A percentile compares a stretch with the other conserved stretches of the same genome.
These are phyloP conservation scores for Leishmania arabica DNA, from an alignment of 208 protist genomes.

Conservation along the genomic window DNA sequence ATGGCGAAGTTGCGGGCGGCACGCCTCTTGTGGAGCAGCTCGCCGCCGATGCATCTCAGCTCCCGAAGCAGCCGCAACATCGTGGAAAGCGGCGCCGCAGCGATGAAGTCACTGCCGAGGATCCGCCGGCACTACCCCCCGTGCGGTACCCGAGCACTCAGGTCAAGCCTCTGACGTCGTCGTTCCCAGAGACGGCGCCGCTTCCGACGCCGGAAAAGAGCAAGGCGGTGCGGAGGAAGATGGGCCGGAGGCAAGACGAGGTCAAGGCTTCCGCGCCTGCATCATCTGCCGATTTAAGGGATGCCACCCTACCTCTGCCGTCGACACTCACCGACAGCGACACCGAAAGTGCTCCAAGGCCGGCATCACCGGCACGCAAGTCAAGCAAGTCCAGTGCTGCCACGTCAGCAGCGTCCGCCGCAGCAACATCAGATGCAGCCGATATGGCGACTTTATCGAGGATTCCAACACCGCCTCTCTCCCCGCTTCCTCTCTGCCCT, in stretches of 20 bases:
- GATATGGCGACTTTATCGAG: background rate
- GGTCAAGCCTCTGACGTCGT: background rate
- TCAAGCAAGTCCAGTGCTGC: background rate
- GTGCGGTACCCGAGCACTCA: background rate
- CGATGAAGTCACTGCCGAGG: background rate
- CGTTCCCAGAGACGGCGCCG: background rate
- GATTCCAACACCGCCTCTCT: background rate
- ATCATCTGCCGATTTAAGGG: background rate
- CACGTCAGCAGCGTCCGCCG: background rate
- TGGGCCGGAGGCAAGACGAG: background rate
- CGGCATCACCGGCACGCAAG: constrained; percentile 1
- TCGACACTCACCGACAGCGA: background rate
- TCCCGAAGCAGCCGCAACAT: background rate
- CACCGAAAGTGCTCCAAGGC: background rate
- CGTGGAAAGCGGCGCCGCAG: constrained; percentile 2
- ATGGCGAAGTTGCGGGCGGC: background rate
- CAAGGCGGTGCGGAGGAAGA: background rate
- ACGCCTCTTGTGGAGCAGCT: background rate
- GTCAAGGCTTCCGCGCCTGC: background rate
- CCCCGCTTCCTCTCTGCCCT: background rate
- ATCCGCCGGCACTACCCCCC: background rate
- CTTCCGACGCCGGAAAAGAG: background rate
- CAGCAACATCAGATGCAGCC: background rate
- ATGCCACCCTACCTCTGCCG: background rate
- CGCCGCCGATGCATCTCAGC: background rate